A percentile compares a stretch with the other conserved stretches of the same genome.
phyloP scores from a whole-genome alignment of 2,329 filamentous ascomycete genomes.

The Trichophyton schoenleinii region DNA sequence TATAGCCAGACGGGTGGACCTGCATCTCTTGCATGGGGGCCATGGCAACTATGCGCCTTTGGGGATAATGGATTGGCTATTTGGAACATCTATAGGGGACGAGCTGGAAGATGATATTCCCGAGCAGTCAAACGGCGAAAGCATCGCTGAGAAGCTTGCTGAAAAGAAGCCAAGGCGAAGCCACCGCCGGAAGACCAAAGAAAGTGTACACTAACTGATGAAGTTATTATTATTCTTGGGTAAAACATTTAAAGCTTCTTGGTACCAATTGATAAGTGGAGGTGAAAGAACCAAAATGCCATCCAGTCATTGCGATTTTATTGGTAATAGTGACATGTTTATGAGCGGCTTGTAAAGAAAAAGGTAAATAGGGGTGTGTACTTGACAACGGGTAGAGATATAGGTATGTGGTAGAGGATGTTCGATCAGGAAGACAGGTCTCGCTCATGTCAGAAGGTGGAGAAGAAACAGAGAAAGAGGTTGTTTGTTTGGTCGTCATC shows the following conservation, averaged over 20 bases:
- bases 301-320: slow-evolving; percentile 1
- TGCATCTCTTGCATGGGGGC: slow-evolving; percentile 40
- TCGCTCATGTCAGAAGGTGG: neutral
- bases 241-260: neutral
- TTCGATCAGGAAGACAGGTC: neutral
- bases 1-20: slow-evolving; percentile 45
- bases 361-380: neutral
- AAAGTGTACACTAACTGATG: neutral
- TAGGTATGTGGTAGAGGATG: neutral
- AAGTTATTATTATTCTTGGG: neutral
- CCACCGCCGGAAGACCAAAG: slow-evolving; percentile 11
- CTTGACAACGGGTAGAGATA: neutral
- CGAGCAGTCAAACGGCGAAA: slow-evolving; percentile 26
- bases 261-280: neutral
- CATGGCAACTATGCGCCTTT: slow-evolving; percentile 35
- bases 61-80: slow-evolving; percentile 36
- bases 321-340: slow-evolving; percentile 2
- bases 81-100: slow-evolving; percentile 30
- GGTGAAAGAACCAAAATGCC: neutral
- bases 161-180: slow-evolving; percentile 23
- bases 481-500: neutral
- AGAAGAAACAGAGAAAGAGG: neutral
- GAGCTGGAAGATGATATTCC: slow-evolving; percentile 41
- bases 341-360: neutral
- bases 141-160: slow-evolving; percentile 22